A percentile compares a stretch with the other conserved stretches of the same genome.
These are phyloP conservation scores for Blastobotrys capitulatus DNA, from an alignment of 1,139 yeast genomes.

Conservation along the genomic window DNA sequence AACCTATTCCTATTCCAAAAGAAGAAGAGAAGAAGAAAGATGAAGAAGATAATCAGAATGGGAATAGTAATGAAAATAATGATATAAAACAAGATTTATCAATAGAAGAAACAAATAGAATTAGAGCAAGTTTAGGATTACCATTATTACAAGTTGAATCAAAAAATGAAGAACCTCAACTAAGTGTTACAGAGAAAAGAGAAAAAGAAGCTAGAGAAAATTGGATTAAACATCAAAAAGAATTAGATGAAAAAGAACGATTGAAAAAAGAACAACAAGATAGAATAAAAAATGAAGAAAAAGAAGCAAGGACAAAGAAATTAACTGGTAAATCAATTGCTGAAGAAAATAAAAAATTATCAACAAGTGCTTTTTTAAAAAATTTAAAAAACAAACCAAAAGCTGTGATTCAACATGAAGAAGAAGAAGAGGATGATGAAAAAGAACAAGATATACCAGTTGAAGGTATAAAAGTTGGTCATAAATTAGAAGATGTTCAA, in stretches of 20 bases:
- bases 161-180: no score
- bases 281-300: conserved; percentile 18
- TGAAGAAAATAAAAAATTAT: conserved; percentile 16
- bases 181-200: conserved; percentile 18
- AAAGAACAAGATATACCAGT: conserved; percentile 29
- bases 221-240: conserved; percentile 26
- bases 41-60: conserved; percentile 2
- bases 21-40: conserved; percentile 6
- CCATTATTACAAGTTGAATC: conserved; percentile 22
- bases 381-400: conserved; percentile 20
- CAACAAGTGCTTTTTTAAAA: conserved; percentile 23
- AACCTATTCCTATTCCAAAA: conserved; percentile 30
- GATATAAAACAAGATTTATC: conserved; percentile 18
- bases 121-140: conserved; percentile 34
- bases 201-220: conserved; percentile 31
- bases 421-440: conserved; percentile 17
- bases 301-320: conserved; percentile 16
- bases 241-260: conserved; percentile 17
- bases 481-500: conserved; percentile 40
- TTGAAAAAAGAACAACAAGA: conserved; percentile 23
- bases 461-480: conserved; percentile 44
- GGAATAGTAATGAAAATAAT: conserved; percentile 2
- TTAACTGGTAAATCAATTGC: conserved; percentile 29
- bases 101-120: conserved; percentile 34
- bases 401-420: conserved; percentile 13